Percentiles rank a stretch among this genome's conserved stretches.
These are phyloP conservation scores for Podosphaera leucotricha DNA, from an alignment of 2,329 filamentous ascomycete genomes.

Conservation along the genomic window DNA sequence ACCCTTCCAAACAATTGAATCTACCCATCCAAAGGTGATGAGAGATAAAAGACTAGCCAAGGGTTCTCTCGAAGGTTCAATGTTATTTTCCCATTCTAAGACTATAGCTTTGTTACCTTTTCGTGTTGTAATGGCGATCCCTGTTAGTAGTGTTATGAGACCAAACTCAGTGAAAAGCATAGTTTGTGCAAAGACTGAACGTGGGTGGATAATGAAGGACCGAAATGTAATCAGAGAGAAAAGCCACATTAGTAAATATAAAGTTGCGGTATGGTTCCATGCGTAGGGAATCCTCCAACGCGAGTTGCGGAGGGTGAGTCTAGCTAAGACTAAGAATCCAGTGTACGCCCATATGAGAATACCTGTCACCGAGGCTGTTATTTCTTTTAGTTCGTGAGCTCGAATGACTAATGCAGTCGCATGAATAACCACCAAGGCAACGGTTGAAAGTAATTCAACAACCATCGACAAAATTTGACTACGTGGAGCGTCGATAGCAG, in stretches of 20 bases:
- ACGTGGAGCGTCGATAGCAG: conserved; percentile 52
- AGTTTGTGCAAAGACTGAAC: conserved; percentile 33
- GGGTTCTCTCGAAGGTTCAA: conserved; percentile 71
- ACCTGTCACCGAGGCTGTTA: conserved; percentile 37
- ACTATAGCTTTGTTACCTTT: conserved; percentile 81
- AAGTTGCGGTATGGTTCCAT: conserved; percentile 77
- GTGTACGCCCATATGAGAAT: conserved; percentile 64
- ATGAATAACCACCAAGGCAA: conserved; percentile 48
- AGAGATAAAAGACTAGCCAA: conserved; percentile 73
- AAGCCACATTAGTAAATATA: conserved; percentile 69
- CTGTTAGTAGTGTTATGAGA: conserved; percentile 48
- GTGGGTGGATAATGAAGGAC: conserved; percentile 59
- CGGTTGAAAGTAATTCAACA: conserved; percentile 52
- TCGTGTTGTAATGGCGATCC: conserved; percentile 57
- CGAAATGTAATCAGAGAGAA: conserved; percentile 58
- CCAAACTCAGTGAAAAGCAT: conserved; percentile 53
- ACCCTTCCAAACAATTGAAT: conserved; percentile 68
- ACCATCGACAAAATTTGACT: conserved; percentile 47
- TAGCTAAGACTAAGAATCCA: conserved; percentile 44
- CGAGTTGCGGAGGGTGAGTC: conserved; percentile 42
- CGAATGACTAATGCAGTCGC: conserved; percentile 35
- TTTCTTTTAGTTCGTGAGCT: conserved; percentile 33
- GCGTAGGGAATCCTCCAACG: conserved; percentile 46
- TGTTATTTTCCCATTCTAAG: conserved; percentile 68
- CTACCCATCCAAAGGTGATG: conserved; percentile 75